phyloP scores from a whole-genome alignment of 78 protist genomes.

The Dictyostelium intermedium region DNA sequence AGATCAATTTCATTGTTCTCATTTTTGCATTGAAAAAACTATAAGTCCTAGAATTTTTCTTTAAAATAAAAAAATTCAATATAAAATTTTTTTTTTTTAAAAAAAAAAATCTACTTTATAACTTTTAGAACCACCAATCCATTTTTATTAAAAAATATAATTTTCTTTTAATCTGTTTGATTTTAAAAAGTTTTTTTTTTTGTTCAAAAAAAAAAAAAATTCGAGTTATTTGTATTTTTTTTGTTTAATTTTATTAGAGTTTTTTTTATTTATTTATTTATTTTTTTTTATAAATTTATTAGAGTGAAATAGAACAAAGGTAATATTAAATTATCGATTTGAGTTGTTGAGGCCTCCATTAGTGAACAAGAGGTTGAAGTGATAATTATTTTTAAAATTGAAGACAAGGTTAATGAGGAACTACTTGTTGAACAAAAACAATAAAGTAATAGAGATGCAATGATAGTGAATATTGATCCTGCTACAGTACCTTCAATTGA shows the following conservation, averaged over 20 bases:
- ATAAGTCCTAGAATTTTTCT: too few species aligned
- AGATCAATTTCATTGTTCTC: too few species aligned
- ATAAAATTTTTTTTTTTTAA: too few species aligned
- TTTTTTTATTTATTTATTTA: neutral
- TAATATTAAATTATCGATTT: constrained; percentile 86
- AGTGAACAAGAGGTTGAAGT: constrained; percentile 5
- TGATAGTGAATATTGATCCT: neutral
- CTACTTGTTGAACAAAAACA: neutral
- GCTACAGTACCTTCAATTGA: constrained; percentile 84
- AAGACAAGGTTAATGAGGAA: neutral
- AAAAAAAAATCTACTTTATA: too few species aligned
- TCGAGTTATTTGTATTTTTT: neutral
- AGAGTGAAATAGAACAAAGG: constrained; percentile 70
- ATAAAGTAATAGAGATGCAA: neutral
- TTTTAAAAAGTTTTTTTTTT: neutral
- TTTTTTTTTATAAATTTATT: constrained; percentile 21
- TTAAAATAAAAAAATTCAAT: too few species aligned
- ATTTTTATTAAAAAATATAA: too few species aligned
- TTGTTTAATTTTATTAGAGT: too few species aligned
- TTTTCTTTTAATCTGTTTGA: too few species aligned
- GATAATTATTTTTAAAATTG: neutral
- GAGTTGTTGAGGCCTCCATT: constrained; percentile 83
- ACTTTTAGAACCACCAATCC: too few species aligned
- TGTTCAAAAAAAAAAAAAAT: too few species aligned
- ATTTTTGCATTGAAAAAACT: too few species aligned